Evolutionary conservation across 768 basidiomycete species (phyloP).

Genomic region (Aureoboletus auriporus): DNA sequence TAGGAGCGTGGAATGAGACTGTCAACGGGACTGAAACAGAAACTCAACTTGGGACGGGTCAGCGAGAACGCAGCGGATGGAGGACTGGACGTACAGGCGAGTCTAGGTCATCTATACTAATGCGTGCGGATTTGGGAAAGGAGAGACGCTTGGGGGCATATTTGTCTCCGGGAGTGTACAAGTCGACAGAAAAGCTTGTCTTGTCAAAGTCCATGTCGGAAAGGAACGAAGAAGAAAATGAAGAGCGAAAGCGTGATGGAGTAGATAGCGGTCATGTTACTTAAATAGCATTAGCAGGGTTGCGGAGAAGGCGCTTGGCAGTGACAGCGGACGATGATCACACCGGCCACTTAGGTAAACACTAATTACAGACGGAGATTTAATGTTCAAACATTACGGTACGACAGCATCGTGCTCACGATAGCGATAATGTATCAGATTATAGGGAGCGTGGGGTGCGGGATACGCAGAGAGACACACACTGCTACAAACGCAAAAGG

Average conservation of each 20-base stretch:
- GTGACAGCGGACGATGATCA: too few relatives aligned
- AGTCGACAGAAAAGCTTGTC: constrained; percentile 29
- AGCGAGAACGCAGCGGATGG: not conserved
- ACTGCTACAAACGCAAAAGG: constrained; percentile 19
- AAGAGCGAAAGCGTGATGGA: too few relatives aligned
- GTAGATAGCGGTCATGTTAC: too few relatives aligned
- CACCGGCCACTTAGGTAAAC: too few relatives aligned
- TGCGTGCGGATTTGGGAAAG: constrained; percentile 32
- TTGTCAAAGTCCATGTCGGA: constrained; percentile 29
- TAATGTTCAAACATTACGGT: too few relatives aligned
- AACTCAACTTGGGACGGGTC: constrained; percentile 16
- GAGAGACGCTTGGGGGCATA: constrained; percentile 26
- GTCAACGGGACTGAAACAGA: constrained; percentile 20
- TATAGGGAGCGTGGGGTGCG: constrained; percentile 29
- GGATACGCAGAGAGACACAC: constrained; percentile 19
- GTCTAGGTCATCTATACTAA: constrained; percentile 29
- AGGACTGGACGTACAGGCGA: constrained; percentile 18
- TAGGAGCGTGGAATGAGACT: constrained; percentile 12
- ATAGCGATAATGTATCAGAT: constrained; percentile 29
- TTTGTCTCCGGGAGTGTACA: constrained; percentile 28
- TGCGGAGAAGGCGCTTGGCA: too few relatives aligned
- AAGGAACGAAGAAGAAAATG: not conserved
- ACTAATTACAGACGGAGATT: too few relatives aligned
- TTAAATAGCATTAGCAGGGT: too few relatives aligned
- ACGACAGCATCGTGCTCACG: constrained; percentile 24